Evolutionary conservation across 2,329 filamentous ascomycete species (phyloP).

Genomic region (Setomelanomma holmii): DNA sequence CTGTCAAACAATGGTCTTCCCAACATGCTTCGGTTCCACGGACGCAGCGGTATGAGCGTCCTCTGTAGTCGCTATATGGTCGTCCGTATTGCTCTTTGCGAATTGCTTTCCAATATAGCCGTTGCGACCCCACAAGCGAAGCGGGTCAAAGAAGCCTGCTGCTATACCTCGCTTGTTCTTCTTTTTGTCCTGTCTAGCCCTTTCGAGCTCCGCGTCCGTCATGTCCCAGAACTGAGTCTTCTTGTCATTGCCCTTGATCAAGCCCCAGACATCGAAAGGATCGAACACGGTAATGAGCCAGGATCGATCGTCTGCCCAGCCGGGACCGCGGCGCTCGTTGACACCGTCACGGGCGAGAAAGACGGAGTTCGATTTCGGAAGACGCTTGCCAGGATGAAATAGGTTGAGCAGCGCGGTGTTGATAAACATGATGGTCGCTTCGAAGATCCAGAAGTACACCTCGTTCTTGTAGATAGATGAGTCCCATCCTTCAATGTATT

Average conservation of each 20-base stretch:
- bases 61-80: no score
- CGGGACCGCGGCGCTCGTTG: conserved; percentile 60
- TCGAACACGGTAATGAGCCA: conserved; percentile 52
- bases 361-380: conserved; percentile 59
- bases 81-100: conserved; percentile 14
- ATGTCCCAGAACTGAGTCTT: conserved; percentile 49
- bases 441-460: conserved; percentile 63
- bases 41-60: no score
- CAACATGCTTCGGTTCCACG: no score
- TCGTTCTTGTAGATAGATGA: conserved; percentile 53
- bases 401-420: conserved; percentile 61
- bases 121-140: conserved; percentile 35
- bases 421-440: conserved; percentile 59
- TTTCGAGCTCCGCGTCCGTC: conserved; percentile 40
- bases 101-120: conserved; percentile 40
- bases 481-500: conserved; percentile 54
- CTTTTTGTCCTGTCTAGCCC: conserved; percentile 34
- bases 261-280: conserved; percentile 45
- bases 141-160: conserved; percentile 36
- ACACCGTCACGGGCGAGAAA: conserved; percentile 61
- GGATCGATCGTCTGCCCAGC: conserved; percentile 56
- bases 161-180: conserved; percentile 29
- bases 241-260: conserved; percentile 40
- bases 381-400: conserved; percentile 58
- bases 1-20: no score